A percentile compares a stretch with the other conserved stretches of the same genome.
phyloP scores from a whole-genome alignment of 2,329 filamentous ascomycete genomes.

The Penicillium paneum region DNA sequence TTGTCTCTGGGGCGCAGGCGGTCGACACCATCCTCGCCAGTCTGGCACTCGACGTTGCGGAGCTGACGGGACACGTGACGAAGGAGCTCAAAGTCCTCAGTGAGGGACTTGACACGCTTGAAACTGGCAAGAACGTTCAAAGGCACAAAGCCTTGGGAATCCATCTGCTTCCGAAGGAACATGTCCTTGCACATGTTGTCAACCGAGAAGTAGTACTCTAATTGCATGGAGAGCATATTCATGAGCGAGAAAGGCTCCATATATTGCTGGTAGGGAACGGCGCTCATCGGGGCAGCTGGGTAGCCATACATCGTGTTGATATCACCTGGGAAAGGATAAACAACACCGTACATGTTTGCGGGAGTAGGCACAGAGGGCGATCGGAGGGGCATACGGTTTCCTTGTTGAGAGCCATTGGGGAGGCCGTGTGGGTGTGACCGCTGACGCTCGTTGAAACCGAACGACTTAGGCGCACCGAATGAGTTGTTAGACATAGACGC shows the following conservation, averaged over 20 bases:
- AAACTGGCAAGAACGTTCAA: conserved; percentile 79
- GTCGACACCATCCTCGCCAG: conserved; percentile 73
- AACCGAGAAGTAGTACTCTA: conserved; percentile 95
- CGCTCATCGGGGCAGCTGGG: conserved; percentile 52
- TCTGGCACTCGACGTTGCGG: conserved; percentile 67
- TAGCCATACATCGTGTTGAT: conserved; percentile 58
- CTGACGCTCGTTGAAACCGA: conserved; percentile 43
- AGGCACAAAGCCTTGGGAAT: conserved; percentile 86
- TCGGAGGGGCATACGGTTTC: conserved; percentile 53
- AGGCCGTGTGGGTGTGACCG: conserved; percentile 39
- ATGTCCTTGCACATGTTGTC: conserved; percentile 94
- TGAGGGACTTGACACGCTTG: conserved; percentile 73
- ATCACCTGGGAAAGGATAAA: conserved; percentile 43
- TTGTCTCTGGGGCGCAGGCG: conserved; percentile 70
- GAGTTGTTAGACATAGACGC: conserved; percentile 41
- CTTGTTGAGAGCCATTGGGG: conserved; percentile 41
- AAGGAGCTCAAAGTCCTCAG: conserved; percentile 68
- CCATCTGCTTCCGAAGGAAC: conserved; percentile 87
- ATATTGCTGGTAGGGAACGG: conserved; percentile 57
- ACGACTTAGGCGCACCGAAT: conserved; percentile 39
- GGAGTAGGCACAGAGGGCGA: conserved; percentile 62
- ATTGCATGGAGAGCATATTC: conserved; percentile 58
- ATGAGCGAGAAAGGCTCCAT: conserved; percentile 57
- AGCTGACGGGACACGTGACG: conserved; percentile 73
- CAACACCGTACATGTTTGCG: conserved; percentile 48